Evolutionary conservation across 805 yeast species (phyloP), one percentile per base, ranked within the genome.

Genomic region (Kluyveromyces dobzhanskii): DNA sequence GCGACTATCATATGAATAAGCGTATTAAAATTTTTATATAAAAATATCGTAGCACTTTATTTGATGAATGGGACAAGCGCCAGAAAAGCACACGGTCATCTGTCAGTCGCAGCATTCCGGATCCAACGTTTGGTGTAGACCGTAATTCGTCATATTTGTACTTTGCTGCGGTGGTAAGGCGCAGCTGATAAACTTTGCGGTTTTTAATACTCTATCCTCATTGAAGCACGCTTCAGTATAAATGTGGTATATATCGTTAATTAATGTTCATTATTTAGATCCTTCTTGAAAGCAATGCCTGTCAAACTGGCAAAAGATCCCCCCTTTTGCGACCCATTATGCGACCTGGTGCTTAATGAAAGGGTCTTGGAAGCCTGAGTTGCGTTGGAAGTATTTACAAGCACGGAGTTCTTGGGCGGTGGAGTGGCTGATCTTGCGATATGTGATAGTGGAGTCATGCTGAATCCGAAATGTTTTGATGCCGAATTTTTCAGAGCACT

Each of bases 361-460:
- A 40, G 17, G n/a, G 35, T 35, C 29, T 46, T 38, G 23, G 43
- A 44, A 11, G 38, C 12, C 17, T 39, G 46, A 44, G 37, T 1
- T 42, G 38, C 3, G 43, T 32, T 11, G 4, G 19, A 44, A 40
- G 4, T 32, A 38, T 23, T 30, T 43, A 9, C 6, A 21, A 21
- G 24, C 9, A 9, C 8, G 24, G 30, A 27, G 30, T 7, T 5
- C 6, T 27, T 12, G 3, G 30, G 10, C 3, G 37, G 37, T 12
- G 37, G 37, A 4, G 37, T 34, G 7, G 30, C 37, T 5, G 37
- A 34, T 24, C 37, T 24, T 12, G 17, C n/a, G 23, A 14, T 26
- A 5, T 25, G 29, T 4, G 30, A 49, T 7, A 47, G 43, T 7
- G 59, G 57, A 14, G 59, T 54, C 61, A 57, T 56, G 26, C 50